Conservation (phyloP, 306 rosid species). For the Lathyrus aphaca region DNA sequence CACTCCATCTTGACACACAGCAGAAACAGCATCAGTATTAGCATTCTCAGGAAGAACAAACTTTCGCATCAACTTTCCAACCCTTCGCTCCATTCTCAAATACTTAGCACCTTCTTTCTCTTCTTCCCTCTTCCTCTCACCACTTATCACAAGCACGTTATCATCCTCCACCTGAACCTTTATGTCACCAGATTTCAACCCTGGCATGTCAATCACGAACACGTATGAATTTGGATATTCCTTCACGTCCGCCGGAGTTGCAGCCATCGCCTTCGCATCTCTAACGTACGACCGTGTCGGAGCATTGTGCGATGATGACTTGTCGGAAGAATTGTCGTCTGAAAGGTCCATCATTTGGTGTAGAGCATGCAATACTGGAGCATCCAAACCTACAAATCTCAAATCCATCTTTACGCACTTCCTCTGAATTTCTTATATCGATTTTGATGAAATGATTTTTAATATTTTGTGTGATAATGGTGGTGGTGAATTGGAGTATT, state of each 20-base stretch:
- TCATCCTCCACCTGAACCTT: slow-evolving; percentile 92
- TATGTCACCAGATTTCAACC: slow-evolving; percentile 75
- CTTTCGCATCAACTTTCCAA: slow-evolving; percentile 83
- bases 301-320: slow-evolving; percentile 40
- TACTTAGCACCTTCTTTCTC: slow-evolving; percentile 77
- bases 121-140: slow-evolving; percentile 90
- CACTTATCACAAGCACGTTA: slow-evolving; percentile 68
- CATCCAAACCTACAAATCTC: slow-evolving; percentile 65
- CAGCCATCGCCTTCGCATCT: slow-evolving; percentile 87
- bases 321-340: slow-evolving; percentile 41
- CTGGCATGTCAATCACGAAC: slow-evolving; percentile 89
- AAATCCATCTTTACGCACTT: slow-evolving; percentile 55
- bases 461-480: not conserved
- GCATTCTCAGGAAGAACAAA: slow-evolving; percentile 89
- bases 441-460: not conserved
- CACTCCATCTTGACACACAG: slow-evolving; percentile 82
- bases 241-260: slow-evolving; percentile 86
- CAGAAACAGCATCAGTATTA: slow-evolving; percentile 58
- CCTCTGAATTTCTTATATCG: not conserved
- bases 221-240: slow-evolving; percentile 62
- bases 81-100: slow-evolving; percentile 82
- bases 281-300: slow-evolving; percentile 66
- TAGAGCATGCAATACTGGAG: slow-evolving; percentile 61
- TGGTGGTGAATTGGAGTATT: not conserved
- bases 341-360: slow-evolving; percentile 63